Conservation (phyloP, 2,329 filamentous ascomycete genomes). For the Tolypocladium inflatum region DNA sequence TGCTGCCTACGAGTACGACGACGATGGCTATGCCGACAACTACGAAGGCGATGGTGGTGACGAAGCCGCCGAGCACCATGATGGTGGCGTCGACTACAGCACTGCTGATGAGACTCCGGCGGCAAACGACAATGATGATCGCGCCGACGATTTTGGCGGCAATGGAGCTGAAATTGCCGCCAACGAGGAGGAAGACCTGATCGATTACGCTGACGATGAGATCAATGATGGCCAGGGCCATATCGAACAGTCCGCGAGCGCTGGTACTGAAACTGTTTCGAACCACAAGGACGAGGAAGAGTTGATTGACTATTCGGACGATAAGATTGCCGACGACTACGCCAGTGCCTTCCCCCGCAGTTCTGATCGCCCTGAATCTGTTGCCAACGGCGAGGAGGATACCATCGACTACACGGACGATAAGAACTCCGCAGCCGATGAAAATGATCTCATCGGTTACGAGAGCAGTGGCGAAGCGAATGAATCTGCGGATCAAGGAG, state of each 20-base stretch:
- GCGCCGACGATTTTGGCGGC: not conserved
- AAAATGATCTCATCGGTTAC: not conserved
- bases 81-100: not conserved
- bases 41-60: not conserved
- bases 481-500: not conserved
- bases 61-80: not conserved
- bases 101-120: not conserved
- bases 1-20: slow-evolving; percentile 6
- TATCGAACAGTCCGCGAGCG: not conserved
- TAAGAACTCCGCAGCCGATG: slow-evolving; percentile 5
- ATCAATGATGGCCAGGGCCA: not conserved
- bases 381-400: slow-evolving; percentile 1
- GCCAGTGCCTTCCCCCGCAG: not conserved
- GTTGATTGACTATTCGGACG: not conserved
- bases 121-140: not conserved
- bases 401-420: slow-evolving; percentile 7
- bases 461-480: not conserved
- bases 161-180: not conserved
- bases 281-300: not conserved
- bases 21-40: slow-evolving; percentile 1
- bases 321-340: not conserved
- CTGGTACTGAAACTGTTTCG: not conserved
- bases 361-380: not conserved
- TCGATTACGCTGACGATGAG: slow-evolving; percentile 1
- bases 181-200: not conserved